Evolutionary conservation across 495 filamentous ascomycete genomes (phyloP), one percentile per base, ranked within the genome.

Genomic region (Xylaria acuta): DNA sequence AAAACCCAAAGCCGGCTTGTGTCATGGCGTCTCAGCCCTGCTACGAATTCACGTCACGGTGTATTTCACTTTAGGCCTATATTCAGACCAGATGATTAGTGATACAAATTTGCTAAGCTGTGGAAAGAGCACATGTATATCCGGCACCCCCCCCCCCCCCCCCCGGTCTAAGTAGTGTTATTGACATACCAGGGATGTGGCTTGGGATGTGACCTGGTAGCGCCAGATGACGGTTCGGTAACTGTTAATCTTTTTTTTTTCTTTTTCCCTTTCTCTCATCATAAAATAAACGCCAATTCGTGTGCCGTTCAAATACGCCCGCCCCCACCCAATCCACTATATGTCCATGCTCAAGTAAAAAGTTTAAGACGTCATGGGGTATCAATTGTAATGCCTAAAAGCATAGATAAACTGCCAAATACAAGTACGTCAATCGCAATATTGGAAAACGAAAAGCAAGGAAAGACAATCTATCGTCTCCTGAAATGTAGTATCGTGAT

Each of bases 301-400:
- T 56, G 12, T 40, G 1, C 36, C 34, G 0, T 18, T 41, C 49
- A 54, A 25, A 67, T 20, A 30, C 47, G 34, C 47, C 65, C 32
- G n/a, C 47, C 34, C 49, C 47, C 8, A 18, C 25, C 65, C 49
- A 27, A 40, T 25, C 16, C 36, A 43, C 49, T 67, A 49, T 49
- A 20, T 67, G 20, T 22, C 51, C 41, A 68, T 41, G 25, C 40
- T 27, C 14, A 34, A 67, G 16, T n/a, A 67, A 43, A 30, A 58
- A n/a, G n/a, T 41, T 16, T 45, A 47, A 41, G 43, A 73, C 7
- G 12, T 40, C 54, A 66, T 30, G 49, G 76, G 76, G 76, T 78
- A 78, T 78, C 72, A 76, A 74, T 64, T n/a, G 49, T 60, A 43
- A 72, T 74, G 76, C 76, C 76, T 78, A 68, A 75, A 74, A 78